Conservation (phyloP, 129 eudicot species). For the Escallonia rubra region DNA sequence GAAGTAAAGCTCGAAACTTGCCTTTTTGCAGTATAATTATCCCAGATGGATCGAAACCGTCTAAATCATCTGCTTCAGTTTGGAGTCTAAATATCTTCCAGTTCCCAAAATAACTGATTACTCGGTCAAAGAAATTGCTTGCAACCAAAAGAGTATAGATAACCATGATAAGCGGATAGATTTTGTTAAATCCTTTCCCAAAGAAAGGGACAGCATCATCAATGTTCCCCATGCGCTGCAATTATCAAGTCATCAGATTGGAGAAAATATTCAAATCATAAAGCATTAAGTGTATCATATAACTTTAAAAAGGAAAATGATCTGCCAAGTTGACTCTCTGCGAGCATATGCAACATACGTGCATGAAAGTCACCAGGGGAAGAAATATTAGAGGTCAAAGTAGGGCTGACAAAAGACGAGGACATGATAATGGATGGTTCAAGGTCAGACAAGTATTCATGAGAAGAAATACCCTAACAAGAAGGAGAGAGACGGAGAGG, state of each 20-base stretch:
- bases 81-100: conserved; percentile 63
- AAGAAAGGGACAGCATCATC: conserved; percentile 94
- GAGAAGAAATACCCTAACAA: too few species aligned
- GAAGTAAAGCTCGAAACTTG: not conserved
- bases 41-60: conserved; percentile 87
- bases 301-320: not conserved
- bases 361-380: not conserved
- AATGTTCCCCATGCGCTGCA: conserved; percentile 94
- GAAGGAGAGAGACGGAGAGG: too few species aligned
- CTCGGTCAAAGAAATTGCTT: conserved; percentile 80
- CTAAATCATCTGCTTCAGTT: conserved; percentile 67
- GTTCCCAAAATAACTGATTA: conserved; percentile 56
- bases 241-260: conserved; percentile 9
- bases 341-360: not conserved
- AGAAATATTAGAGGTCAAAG: not conserved
- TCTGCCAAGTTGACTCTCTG: not conserved
- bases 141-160: conserved; percentile 82
- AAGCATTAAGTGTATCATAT: not conserved
- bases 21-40: conserved; percentile 76
- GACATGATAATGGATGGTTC: too few species aligned
- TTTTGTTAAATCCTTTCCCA: conserved; percentile 80
- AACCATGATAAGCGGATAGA: conserved; percentile 93
- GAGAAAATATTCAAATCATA: conserved; percentile 1
- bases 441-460: too few species aligned
- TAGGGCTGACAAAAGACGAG: too few species aligned